Base-by-base conservation (phyloP, 257 asterid species). In the Solanum piurae region DNA sequence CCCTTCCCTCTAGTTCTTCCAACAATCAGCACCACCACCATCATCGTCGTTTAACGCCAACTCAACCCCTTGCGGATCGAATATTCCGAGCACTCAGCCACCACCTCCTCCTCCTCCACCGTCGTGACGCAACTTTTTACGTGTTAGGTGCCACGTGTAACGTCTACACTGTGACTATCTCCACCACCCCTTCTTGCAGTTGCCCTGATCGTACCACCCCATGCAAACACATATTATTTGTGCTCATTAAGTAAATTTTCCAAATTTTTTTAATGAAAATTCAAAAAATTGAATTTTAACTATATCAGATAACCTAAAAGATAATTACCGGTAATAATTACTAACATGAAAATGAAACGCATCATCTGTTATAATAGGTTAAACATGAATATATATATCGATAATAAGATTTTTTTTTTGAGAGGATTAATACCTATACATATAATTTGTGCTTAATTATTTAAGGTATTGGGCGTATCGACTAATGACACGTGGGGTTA, bases 51-150 rank as follows among this genome's bases (percentile, higher is more conserved):
- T 38, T 58, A 87, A 44, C 27, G 88, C 93, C 92, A n/a, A 74
- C 94, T 5, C 98, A 94, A 11, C 93, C 95, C 44, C 88, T 92
- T 27, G 91, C 95, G 2, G 98, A 95, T 23, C 93, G 99, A 5
- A 58, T 95, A 88, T 84, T 94, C 90, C 96, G 99, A 23, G 99
- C 99, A 38, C 89, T 95, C 16, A 90, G 91, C 84, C 98, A 95
- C 93, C 98, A 92, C 29, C 95, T 97, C 89, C 94, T 92, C 71
- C 99, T 96, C 92, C 98, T 96, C 92, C 98, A 94, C 94, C 93
- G 93, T 73, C 62, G 90, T 12, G 98, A 93, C 83, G 38, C 98
- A 55, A 87, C 79, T 31, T 96, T 96, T 94, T 95, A 92, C 91
- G 69, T 96, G 76, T 91, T 96, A 71, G 99, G 99, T 72, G 98